These are phyloP conservation scores for Cyclostephanos invisitatus DNA, from an alignment of 108 stramenopile species.

Conservation along the genomic window DNA sequence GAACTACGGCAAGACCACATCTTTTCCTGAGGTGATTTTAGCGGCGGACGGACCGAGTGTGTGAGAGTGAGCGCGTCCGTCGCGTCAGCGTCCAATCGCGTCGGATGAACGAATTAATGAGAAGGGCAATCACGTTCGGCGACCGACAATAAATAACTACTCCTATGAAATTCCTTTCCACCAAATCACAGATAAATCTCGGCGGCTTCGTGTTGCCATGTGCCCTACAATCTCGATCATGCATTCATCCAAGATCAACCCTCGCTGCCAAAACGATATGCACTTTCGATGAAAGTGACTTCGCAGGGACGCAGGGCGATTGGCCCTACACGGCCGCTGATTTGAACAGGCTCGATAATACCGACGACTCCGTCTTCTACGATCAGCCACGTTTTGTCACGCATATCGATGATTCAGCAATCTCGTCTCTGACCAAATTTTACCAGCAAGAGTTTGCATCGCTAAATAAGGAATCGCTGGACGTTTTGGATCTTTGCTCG, in stretches of 20 bases:
- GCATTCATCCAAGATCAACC: not conserved
- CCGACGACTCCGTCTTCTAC: slow-evolving; percentile 66
- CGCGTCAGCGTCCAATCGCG: no score
- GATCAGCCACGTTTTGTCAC: slow-evolving; percentile 69
- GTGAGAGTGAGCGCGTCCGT: no score
- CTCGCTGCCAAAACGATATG: slow-evolving; percentile 52
- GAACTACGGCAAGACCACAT: no score
- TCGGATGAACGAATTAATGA: not conserved
- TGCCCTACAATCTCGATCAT: not conserved
- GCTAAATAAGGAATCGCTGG: slow-evolving; percentile 38
- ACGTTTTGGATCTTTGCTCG: slow-evolving; percentile 77
- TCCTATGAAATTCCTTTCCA: slow-evolving; percentile 3
- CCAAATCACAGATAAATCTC: not conserved
- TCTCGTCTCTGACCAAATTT: slow-evolving; percentile 53
- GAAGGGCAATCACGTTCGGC: not conserved
- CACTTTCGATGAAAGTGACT: slow-evolving; percentile 62
- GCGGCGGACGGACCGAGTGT: no score
- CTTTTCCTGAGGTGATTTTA: no score
- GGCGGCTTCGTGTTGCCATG: not conserved
- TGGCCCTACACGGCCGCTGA: slow-evolving; percentile 62
- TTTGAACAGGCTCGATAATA: slow-evolving; percentile 65
- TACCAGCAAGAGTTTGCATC: slow-evolving; percentile 54
- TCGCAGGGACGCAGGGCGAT: slow-evolving; percentile 51
- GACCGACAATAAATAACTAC: not conserved
- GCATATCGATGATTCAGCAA: slow-evolving; percentile 79